These are phyloP conservation scores for Penicillium ucsense DNA, from an alignment of 495 filamentous ascomycete species.

Conservation along the genomic window DNA sequence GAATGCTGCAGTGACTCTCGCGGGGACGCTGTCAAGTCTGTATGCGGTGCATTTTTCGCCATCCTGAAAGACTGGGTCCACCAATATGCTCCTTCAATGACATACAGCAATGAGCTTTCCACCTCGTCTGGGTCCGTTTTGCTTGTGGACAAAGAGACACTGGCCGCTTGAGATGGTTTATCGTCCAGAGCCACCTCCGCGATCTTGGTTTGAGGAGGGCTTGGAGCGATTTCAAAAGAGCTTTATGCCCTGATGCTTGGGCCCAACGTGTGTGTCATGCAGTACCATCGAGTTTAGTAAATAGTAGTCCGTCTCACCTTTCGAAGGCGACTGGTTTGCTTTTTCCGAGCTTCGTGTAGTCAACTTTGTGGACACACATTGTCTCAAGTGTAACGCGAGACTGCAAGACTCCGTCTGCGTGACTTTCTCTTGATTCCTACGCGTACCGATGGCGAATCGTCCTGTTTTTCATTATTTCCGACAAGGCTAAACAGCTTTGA, in stretches of 20 bases:
- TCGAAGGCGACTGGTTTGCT: not conserved
- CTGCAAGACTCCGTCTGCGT: slow-evolving; percentile 1
- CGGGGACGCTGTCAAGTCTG: slow-evolving; percentile 40
- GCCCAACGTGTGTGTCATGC: too few relatives aligned
- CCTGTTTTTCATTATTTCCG: too few relatives aligned
- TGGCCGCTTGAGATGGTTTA: not conserved
- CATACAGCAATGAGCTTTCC: slow-evolving; percentile 23
- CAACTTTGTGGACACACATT: not conserved
- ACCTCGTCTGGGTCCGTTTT: slow-evolving; percentile 35
- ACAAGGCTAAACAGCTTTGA: too few relatives aligned
- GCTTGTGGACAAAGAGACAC: slow-evolving; percentile 12
- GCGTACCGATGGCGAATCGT: not conserved
- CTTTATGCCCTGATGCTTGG: too few relatives aligned
- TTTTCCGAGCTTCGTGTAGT: not conserved
- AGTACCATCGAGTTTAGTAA: not conserved
- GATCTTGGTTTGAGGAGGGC: too few relatives aligned
- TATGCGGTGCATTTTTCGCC: slow-evolving; percentile 41
- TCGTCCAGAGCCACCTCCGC: too few relatives aligned
- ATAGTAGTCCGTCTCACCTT: not conserved
- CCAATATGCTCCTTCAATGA: slow-evolving; percentile 32
- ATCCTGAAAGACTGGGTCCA: slow-evolving; percentile 52
- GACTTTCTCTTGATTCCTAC: not conserved
- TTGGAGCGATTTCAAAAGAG: too few relatives aligned
- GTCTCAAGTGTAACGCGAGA: not conserved
- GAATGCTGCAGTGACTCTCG: slow-evolving; percentile 40